Base-by-base conservation (phyloP, 139 green algal species). In the Pleodorina starrii region DNA sequence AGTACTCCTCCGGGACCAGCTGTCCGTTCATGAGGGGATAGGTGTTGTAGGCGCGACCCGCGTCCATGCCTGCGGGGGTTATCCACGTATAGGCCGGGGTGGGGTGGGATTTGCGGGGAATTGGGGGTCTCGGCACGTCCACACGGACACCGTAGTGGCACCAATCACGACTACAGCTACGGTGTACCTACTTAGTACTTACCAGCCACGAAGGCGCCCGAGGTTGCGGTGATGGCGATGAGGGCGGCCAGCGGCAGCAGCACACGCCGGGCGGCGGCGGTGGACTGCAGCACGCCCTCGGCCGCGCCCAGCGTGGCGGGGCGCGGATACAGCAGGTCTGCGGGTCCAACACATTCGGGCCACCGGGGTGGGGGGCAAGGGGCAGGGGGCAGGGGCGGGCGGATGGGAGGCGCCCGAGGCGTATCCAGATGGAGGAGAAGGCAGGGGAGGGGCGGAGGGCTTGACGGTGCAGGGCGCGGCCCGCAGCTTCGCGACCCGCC, bases 11-110 rank as follows among this genome's bases (percentile, higher is more conserved):
- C 0, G 98, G 98, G 10, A 99, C 87, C 88, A 92, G 93, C 48
- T 93, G 89, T 0, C 96, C 98, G 54, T 94, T 94, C 98, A 99
- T 99, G n/a, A 95, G 86, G 0, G 98, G 98, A 81, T 98, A 99
- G 1, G 97, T 99, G 94, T 99, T 99, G 97, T 97, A 99, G 12
- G 97, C 97, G 27, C 93, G 96, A 2, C 98, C 97, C 19, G 96
- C 97, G 78, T 99, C 97, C 90, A 98, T 92, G 27, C 98, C 98
- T 66, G 91, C 51, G 60, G 17, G n/a, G 66, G 7, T n/a, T n/a
- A n/a, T n/a, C n/a, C n/a, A n/a, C n/a, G n/a, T n/a, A n/a, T n/a
- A n/a, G n/a, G n/a, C n/a, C n/a, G n/a, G n/a, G n/a, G n/a, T n/a
- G n/a, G n/a, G n/a, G n/a, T n/a, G n/a, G n/a, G n/a, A n/a, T n/a